Percentiles rank a stretch among this genome's conserved stretches.
Conservation (phyloP, 106 monocot genomes). For the Dendrobium huoshanense region DNA sequence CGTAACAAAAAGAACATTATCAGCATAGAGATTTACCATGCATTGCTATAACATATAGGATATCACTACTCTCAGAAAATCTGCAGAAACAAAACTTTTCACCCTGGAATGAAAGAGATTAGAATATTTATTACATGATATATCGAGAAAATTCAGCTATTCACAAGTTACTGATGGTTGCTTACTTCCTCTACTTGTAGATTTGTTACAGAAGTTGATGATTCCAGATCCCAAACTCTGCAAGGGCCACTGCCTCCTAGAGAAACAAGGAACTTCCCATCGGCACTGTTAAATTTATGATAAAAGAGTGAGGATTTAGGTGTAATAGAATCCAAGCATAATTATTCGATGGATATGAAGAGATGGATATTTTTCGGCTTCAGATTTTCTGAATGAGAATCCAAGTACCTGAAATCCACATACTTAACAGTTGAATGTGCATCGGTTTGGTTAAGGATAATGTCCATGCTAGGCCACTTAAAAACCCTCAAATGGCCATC, state of each 20-base stretch:
- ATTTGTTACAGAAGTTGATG: conserved; percentile 38
- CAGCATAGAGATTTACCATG: conserved; percentile 39
- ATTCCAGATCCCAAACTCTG: conserved; percentile 68
- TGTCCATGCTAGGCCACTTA: conserved; percentile 87
- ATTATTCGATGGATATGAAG: neutral
- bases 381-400: conserved; percentile 2
- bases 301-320: neutral
- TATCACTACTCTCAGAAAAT: conserved; percentile 38
- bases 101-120: conserved; percentile 41
- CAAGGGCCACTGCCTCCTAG: conserved; percentile 54
- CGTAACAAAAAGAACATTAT: neutral
- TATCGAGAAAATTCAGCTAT: neutral
- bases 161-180: neutral
- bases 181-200: conserved; percentile 59
- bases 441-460: conserved; percentile 47
- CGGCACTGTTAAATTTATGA: conserved; percentile 35
- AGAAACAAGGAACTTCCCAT: conserved; percentile 71
- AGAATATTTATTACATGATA: neutral
- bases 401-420: conserved; percentile 67
- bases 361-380: neutral
- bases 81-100: conserved; percentile 60
- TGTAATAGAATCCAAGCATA: neutral
- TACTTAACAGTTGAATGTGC: conserved; percentile 61
- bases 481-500: conserved; percentile 85
- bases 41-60: conserved; percentile 51